A percentile compares a stretch with the other conserved stretches of the same genome.
Evolutionary conservation across 306 rosid genomes (phyloP).

Genomic region (Acacia confusa): DNA sequence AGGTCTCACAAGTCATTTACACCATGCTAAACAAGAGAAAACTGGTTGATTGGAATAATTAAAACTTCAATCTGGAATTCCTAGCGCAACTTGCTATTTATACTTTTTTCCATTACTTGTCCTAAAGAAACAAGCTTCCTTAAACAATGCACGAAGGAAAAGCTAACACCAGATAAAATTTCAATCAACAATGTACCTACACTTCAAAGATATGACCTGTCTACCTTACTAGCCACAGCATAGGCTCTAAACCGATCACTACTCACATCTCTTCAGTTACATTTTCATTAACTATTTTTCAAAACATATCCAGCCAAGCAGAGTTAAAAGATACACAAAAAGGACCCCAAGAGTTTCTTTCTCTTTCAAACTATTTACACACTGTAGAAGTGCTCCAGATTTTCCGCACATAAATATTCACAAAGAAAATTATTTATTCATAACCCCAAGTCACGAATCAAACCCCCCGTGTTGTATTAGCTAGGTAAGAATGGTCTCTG

Average conservation of each 20-base stretch:
- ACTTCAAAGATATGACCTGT: not conserved
- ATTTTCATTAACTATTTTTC: not conserved
- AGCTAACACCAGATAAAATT: not conserved
- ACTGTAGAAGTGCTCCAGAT: not conserved
- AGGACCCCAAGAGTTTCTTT: not conserved
- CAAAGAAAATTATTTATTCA: not conserved
- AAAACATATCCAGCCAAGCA: not conserved
- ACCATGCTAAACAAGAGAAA: not conserved
- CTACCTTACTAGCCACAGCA: not conserved
- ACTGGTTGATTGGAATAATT: not conserved
- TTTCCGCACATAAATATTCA: not conserved
- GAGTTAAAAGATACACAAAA: not conserved
- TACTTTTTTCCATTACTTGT: not conserved
- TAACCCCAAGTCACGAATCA: not conserved
- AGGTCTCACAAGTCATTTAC: not conserved
- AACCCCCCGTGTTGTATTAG: not conserved
- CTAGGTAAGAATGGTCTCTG: not conserved
- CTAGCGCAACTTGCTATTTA: not conserved
- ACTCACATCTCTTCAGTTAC: not conserved
- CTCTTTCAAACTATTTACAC: not conserved
- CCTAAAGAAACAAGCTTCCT: not conserved
- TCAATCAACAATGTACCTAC: not conserved
- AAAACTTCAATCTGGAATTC: not conserved
- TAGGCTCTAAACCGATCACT: not conserved
- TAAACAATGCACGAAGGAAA: not conserved